Evolutionary conservation across 176 grass and related monocot genomes (phyloP).

Genomic region (Cenchrus americanus): DNA sequence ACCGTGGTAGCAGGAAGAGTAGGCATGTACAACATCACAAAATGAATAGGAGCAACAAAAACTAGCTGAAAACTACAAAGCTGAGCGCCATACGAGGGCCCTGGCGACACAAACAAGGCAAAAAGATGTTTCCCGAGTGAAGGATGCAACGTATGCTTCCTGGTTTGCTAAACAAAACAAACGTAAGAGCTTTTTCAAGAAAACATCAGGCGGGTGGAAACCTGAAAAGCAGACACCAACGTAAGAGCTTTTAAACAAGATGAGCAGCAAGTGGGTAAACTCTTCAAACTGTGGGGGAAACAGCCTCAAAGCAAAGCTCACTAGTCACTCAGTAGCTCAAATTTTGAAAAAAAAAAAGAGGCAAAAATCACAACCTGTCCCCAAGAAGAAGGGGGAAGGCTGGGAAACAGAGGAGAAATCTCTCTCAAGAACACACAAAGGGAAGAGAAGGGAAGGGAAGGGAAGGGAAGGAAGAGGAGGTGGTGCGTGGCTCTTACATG

Average conservation of each 20-base stretch:
- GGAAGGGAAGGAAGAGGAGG: neutral
- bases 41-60: neutral
- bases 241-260: neutral
- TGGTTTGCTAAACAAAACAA: slow-evolving; percentile 18
- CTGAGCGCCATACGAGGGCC: neutral
- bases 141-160: neutral
- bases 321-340: neutral
- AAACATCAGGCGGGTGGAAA: slow-evolving; percentile 27
- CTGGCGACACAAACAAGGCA: neutral
- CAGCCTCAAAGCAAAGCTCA: neutral
- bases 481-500: slow-evolving; percentile 55
- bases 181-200: neutral
- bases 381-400: neutral
- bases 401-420: neutral
- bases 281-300: neutral
- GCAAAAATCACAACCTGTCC: neutral
- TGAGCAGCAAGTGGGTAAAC: neutral
- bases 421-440: neutral
- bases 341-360: neutral
- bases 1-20: neutral
- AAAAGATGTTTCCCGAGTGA: neutral
- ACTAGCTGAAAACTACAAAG: neutral
- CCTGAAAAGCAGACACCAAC: neutral
- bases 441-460: rapidly evolving
- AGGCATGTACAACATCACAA: slow-evolving; percentile 23